Percentiles rank a stretch among this genome's conserved stretches.
Evolutionary conservation across 2,329 filamentous ascomycete genomes (phyloP).

Genomic region (Tetracladium maxilliforme): DNA sequence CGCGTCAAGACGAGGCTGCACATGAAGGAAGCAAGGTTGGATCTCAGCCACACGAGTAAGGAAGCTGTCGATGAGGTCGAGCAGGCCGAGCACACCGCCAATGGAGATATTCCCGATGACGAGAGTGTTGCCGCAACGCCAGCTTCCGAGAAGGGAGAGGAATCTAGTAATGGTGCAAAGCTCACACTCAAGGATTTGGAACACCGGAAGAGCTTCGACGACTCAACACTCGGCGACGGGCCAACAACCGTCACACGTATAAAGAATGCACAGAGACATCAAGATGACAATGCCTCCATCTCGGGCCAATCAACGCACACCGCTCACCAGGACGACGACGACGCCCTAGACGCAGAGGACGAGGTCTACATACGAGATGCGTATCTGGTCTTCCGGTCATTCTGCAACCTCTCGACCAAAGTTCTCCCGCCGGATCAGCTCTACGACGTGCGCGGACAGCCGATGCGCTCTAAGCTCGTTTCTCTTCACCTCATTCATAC

Average conservation of each 20-base stretch:
- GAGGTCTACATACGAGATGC: constrained; percentile 96
- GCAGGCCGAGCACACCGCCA: constrained; percentile 10
- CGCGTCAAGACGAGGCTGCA: constrained; percentile 76
- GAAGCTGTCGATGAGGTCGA: too few relatives aligned
- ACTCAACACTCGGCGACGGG: constrained; percentile 50
- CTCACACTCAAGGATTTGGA: constrained; percentile 54
- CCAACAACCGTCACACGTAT: constrained; percentile 53
- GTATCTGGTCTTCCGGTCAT: constrained; percentile 91
- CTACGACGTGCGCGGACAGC: constrained; percentile 81
- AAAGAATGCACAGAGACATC: constrained; percentile 23
- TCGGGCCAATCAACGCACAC: constrained; percentile 42
- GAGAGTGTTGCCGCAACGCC: constrained; percentile 5
- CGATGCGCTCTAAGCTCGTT: constrained; percentile 93
- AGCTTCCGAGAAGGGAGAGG: constrained; percentile 8
- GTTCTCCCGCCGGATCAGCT: constrained; percentile 78
- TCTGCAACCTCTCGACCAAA: constrained; percentile 96
- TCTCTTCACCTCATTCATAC: constrained; percentile 93
- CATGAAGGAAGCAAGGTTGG: constrained; percentile 68
- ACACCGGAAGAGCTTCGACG: constrained; percentile 49
- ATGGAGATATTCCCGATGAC: constrained; percentile 8
- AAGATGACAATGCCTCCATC: constrained; percentile 21
- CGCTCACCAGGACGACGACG: constrained; percentile 36
- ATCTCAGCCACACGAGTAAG: too few relatives aligned
- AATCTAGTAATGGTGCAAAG: constrained; percentile 28
- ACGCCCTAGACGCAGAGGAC: constrained; percentile 60